Conservation (phyloP, 2,329 filamentous ascomycete species). For the Rugonectria rugulosa region DNA sequence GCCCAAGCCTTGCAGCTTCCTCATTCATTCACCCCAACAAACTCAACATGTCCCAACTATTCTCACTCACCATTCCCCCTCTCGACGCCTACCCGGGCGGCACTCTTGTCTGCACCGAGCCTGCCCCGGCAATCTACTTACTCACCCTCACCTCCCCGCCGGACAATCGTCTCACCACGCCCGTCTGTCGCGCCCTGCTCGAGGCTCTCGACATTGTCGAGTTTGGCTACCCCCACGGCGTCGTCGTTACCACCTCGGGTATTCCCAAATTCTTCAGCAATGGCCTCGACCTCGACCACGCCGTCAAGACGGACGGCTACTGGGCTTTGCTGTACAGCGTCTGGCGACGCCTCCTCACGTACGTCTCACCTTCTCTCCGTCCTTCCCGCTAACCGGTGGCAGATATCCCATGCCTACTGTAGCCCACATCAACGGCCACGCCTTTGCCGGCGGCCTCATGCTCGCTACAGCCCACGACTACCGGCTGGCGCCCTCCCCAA, state of each 20-base stretch:
- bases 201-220: constrained; percentile 79
- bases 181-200: constrained; percentile 72
- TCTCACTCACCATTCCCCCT: constrained; percentile 62
- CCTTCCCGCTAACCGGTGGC: fast-evolving
- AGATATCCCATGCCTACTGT: constrained; percentile 82
- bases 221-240: constrained; percentile 70
- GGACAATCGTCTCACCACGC: constrained; percentile 78
- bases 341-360: constrained; percentile 65
- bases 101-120: constrained; percentile 68
- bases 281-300: constrained; percentile 78
- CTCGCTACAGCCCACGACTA: constrained; percentile 85
- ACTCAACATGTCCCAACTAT: constrained; percentile 40
- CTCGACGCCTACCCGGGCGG: constrained; percentile 58
- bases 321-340: constrained; percentile 69
- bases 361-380: neutral
- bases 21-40: neutral
- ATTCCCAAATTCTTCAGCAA: constrained; percentile 85
- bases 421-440: constrained; percentile 80
- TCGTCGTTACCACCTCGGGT: constrained; percentile 77
- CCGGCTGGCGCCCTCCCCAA: constrained; percentile 73
- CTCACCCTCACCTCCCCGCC: constrained; percentile 74
- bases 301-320: constrained; percentile 66
- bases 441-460: constrained; percentile 85
- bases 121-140: constrained; percentile 70
- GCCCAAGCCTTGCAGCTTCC: neutral